Evolutionary conservation across 306 rosid genomes (phyloP).

Genomic region (Clitoria ternatea): DNA sequence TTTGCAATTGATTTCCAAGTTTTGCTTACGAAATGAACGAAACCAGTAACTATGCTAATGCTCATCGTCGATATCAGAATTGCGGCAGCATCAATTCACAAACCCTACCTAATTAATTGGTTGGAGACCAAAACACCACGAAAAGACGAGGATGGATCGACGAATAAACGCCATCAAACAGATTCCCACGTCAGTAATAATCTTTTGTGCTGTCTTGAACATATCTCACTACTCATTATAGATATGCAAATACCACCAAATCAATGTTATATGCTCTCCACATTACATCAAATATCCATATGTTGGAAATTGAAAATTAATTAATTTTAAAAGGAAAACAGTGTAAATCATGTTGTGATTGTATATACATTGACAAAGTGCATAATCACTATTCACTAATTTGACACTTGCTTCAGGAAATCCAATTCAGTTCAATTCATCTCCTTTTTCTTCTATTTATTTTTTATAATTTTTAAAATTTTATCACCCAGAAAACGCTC

Average conservation of each 20-base stretch:
- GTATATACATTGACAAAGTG: not conserved
- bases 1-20: not conserved
- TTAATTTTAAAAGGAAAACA: not conserved
- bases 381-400: not conserved
- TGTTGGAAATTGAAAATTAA: too few relatives aligned
- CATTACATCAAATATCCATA: not conserved
- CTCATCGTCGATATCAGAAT: not conserved
- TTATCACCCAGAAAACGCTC: constrained; percentile 9
- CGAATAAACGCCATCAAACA: not conserved
- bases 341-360: constrained; percentile 9
- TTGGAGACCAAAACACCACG: not conserved
- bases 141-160: not conserved
- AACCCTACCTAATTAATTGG: constrained; percentile 12
- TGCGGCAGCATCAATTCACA: not conserved
- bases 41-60: not conserved
- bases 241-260: not conserved
- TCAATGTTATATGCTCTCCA: not conserved
- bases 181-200: constrained; percentile 8
- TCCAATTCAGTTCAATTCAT: not conserved
- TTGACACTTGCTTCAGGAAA: not conserved
- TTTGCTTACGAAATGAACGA: not conserved
- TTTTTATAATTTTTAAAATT: not conserved
- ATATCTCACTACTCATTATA: not conserved
- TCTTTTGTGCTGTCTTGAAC: not conserved
- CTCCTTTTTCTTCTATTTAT: too few relatives aligned